phyloP scores from a whole-genome alignment of 2,329 filamentous ascomycete genomes.

The Fusarium pseudocircinatum region DNA sequence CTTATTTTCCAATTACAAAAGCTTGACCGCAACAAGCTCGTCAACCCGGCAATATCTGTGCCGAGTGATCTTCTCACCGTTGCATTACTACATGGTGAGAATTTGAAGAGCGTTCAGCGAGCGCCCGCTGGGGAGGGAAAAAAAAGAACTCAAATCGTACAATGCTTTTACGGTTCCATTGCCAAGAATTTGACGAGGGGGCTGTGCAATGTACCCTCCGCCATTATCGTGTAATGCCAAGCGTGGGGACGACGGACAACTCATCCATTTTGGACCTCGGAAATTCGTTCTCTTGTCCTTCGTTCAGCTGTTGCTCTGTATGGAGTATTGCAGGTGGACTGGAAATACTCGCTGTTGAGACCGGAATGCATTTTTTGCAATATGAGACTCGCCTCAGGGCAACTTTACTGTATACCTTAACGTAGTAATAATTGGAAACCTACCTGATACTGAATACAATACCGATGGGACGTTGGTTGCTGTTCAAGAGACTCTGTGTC shows the following conservation, averaged over 20 bases:
- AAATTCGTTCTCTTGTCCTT: not conserved
- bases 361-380: no score
- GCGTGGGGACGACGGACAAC: slow-evolving; percentile 28
- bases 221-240: slow-evolving; percentile 35
- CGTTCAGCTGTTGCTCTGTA: not conserved
- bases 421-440: not conserved
- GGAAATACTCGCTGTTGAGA: not conserved
- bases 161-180: not conserved
- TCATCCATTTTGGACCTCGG: slow-evolving; percentile 3
- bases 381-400: not conserved
- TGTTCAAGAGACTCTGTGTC: not conserved
- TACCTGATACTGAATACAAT: not conserved
- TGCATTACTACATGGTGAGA: slow-evolving; percentile 4
- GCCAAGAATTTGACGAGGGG: slow-evolving; percentile 23
- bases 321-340: not conserved
- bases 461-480: not conserved
- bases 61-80: slow-evolving; percentile 10
- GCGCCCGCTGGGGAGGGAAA: not conserved
- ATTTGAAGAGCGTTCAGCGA: not conserved
- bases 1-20: slow-evolving; percentile 12
- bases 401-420: no score
- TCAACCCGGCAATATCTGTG: slow-evolving; percentile 3
- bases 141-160: not conserved
- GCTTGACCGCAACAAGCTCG: slow-evolving; percentile 26
- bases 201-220: slow-evolving; percentile 20